Percentiles rank a stretch among this genome's conserved stretches.
phyloP scores from a whole-genome alignment of 768 basidiomycete genomes.

The Mycena kentingensis region DNA sequence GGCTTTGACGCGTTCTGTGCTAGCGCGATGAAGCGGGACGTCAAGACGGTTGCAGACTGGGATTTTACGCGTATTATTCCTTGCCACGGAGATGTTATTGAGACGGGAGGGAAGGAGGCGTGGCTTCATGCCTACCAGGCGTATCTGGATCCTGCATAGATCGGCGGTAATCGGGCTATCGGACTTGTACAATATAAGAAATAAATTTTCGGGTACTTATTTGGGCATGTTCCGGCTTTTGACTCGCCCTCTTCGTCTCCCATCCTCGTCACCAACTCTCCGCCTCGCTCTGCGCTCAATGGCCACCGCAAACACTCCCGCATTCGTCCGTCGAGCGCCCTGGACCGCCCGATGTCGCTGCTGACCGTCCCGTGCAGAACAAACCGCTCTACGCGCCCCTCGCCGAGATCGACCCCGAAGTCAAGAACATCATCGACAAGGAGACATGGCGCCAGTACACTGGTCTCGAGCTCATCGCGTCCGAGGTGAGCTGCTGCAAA shows the following conservation, averaged over 20 bases:
- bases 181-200: no score
- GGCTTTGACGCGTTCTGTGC: background rate
- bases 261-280: constrained; percentile 23
- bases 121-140: constrained; percentile 33
- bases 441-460: constrained; percentile 99
- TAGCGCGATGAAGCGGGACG: constrained; percentile 64
- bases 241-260: constrained; percentile 28
- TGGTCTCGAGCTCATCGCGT: constrained; percentile 97
- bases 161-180: background rate
- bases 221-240: constrained; percentile 33
- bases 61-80: constrained; percentile 75
- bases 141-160: constrained; percentile 20
- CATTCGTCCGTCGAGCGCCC: constrained; percentile 58
- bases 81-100: constrained; percentile 66
- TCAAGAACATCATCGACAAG: constrained; percentile 97
- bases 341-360: background rate
- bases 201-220: constrained; percentile 10
- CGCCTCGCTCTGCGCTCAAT: constrained; percentile 48
- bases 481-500: no score
- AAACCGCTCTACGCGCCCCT: constrained; percentile 86
- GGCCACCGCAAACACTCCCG: constrained; percentile 60
- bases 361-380: constrained; percentile 59
- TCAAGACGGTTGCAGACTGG: constrained; percentile 68
- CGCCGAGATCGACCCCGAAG: constrained; percentile 89
- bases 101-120: constrained; percentile 48